Evolutionary conservation across 306 rosid genomes (phyloP).

Genomic region (Castanopsis chinensis): DNA sequence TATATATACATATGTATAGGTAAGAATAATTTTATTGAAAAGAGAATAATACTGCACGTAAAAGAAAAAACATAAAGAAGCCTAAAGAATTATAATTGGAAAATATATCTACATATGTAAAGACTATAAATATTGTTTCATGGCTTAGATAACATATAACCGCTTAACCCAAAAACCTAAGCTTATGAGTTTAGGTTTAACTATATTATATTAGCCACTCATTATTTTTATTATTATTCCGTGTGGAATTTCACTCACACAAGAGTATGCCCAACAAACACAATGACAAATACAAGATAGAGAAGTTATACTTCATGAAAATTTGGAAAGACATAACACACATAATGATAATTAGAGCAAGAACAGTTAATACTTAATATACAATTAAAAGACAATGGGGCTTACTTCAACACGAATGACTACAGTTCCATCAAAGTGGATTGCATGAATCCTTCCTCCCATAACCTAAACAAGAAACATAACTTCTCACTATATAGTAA

Average conservation of each 20-base stretch:
- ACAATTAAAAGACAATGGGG: constrained; percentile 18
- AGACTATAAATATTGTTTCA: not conserved
- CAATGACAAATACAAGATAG: not conserved
- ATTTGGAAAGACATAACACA: not conserved
- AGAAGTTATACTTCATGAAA: not conserved
- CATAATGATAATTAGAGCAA: not conserved
- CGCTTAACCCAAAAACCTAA: too few relatives aligned
- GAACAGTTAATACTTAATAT: not conserved
- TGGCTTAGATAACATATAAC: not conserved
- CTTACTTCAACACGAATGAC: constrained; percentile 86
- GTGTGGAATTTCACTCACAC: too few relatives aligned
- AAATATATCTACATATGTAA: too few relatives aligned
- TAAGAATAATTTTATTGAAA: too few relatives aligned
- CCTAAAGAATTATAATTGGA: too few relatives aligned
- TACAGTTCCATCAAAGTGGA: constrained; percentile 79
- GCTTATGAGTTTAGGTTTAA: too few relatives aligned
- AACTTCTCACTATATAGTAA: constrained; percentile 3
- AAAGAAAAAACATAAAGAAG: too few relatives aligned
- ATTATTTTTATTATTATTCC: too few relatives aligned
- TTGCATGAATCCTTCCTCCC: constrained; percentile 96
- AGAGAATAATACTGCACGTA: too few relatives aligned
- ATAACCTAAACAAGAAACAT: constrained; percentile 54
- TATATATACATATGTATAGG: too few relatives aligned
- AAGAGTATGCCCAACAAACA: not conserved
- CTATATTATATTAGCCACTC: too few relatives aligned